phyloP scores from a whole-genome alignment of 306 rosid genomes.

The Malus fusca region DNA sequence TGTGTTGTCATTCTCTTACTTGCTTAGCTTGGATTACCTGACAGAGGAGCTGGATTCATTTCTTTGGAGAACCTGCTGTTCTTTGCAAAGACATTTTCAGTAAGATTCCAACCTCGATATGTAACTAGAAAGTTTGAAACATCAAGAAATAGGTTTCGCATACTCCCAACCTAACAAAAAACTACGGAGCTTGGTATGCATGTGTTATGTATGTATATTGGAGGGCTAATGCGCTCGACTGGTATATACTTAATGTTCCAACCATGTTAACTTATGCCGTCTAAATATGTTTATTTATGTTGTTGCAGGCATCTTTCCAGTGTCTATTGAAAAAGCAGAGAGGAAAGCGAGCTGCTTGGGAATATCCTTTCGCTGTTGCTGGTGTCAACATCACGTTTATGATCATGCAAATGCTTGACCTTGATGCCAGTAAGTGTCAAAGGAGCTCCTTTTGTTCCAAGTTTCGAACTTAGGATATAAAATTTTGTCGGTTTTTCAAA shows the following conservation, averaged over 20 bases:
- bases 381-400: slow-evolving; percentile 85
- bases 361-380: slow-evolving; percentile 86
- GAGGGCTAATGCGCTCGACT: too few species aligned
- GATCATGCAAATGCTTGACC: slow-evolving; percentile 90
- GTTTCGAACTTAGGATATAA: background rate
- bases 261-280: background rate
- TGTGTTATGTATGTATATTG: background rate
- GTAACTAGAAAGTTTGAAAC: background rate
- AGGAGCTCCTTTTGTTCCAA: background rate
- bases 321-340: slow-evolving; percentile 61
- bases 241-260: background rate
- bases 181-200: background rate
- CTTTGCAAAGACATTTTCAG: slow-evolving; percentile 74
- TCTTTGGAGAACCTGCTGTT: slow-evolving; percentile 88
- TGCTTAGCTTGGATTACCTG: slow-evolving; percentile 4
- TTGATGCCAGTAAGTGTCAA: slow-evolving; percentile 51
- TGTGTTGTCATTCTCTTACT: slow-evolving; percentile 8
- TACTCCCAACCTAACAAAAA: background rate
- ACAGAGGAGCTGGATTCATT: slow-evolving; percentile 89
- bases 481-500: background rate
- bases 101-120: slow-evolving; percentile 27
- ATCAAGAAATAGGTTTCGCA: background rate
- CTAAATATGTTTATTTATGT: background rate
- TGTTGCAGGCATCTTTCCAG: slow-evolving; percentile 59
- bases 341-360: slow-evolving; percentile 65